A percentile compares a stretch with the other conserved stretches of the same genome.
phyloP scores from a whole-genome alignment of 2,329 filamentous ascomycete species.

The Diplodia scrobiculata region DNA sequence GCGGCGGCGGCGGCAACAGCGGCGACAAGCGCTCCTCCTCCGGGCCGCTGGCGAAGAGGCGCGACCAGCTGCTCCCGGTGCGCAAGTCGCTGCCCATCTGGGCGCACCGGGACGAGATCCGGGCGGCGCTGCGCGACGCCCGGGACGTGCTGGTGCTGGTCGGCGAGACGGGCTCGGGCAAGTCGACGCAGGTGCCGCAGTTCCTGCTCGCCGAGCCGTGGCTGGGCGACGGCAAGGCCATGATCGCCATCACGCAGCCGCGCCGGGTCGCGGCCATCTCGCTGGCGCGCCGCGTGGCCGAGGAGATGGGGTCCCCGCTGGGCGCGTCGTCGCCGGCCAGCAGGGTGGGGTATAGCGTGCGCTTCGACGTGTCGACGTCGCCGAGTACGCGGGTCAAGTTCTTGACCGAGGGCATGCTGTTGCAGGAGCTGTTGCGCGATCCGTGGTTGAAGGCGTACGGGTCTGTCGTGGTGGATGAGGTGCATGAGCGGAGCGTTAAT shows the following conservation, averaged over 20 bases:
- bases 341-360: constrained; percentile 86
- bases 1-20: background rate
- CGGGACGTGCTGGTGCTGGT: constrained; percentile 80
- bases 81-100: constrained; percentile 80
- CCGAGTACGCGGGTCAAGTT: constrained; percentile 86
- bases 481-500: constrained; percentile 93
- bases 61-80: constrained; percentile 51
- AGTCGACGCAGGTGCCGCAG: constrained; percentile 94
- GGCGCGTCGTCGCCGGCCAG: constrained; percentile 61
- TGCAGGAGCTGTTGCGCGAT: constrained; percentile 90
- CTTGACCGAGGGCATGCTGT: constrained; percentile 90
- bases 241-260: constrained; percentile 89
- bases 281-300: constrained; percentile 81
- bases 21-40: background rate
- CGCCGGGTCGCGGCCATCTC: constrained; percentile 91
- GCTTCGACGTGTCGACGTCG: constrained; percentile 87
- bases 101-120: constrained; percentile 70
- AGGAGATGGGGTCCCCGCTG: constrained; percentile 72
- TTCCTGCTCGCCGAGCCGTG: constrained; percentile 79
- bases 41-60: constrained; percentile 46
- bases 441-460: constrained; percentile 82
- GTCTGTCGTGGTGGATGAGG: constrained; percentile 89
- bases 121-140: constrained; percentile 58
- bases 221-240: constrained; percentile 68
- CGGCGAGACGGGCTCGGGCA: constrained; percentile 94